Conservation (phyloP, 2,329 filamentous ascomycete species). For the Didymella pomorum region DNA sequence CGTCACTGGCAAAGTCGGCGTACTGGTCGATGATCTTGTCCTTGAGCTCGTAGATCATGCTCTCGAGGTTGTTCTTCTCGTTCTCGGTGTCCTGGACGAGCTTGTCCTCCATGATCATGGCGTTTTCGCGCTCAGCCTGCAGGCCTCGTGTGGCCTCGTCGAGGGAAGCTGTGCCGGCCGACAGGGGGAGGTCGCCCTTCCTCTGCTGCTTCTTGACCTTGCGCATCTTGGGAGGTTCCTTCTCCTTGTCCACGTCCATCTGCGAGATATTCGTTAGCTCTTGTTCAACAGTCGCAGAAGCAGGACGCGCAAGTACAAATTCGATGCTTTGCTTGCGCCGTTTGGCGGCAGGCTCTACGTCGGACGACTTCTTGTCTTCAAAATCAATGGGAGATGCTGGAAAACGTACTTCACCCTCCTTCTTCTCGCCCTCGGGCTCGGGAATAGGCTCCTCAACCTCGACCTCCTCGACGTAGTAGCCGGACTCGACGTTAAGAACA, state of each 20-base stretch:
- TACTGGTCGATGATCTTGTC: constrained; percentile 95
- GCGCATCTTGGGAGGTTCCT: constrained; percentile 75
- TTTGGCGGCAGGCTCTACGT: constrained; percentile 43
- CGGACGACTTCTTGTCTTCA: constrained; percentile 31
- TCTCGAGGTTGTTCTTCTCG: constrained; percentile 99
- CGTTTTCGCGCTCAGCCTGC: constrained; percentile 80
- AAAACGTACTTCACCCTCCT: constrained; percentile 76
- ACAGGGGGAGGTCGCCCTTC: constrained; percentile 92
- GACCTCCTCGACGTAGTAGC: constrained; percentile 97
- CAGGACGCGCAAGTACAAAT: constrained; percentile 39
- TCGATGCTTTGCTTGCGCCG: constrained; percentile 39
- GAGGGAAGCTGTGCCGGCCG: constrained; percentile 81
- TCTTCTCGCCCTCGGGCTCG: constrained; percentile 67
- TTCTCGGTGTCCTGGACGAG: constrained; percentile 97
- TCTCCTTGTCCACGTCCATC: constrained; percentile 53
- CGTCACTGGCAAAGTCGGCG: constrained; percentile 85
- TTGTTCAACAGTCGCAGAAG: constrained; percentile 31
- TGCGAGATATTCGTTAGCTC: constrained; percentile 44
- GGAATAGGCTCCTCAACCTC: constrained; percentile 94
- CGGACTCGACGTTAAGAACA: constrained; percentile 93
- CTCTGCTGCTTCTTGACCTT: constrained; percentile 99
- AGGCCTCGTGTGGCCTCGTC: constrained; percentile 72
- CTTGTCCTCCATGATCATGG: constrained; percentile 98
- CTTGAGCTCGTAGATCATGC: constrained; percentile 95
- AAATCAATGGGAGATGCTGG: constrained; percentile 33